Evolutionary conservation across 2,329 filamentous ascomycete species (phyloP).

Genomic region (Cadophora gregata): DNA sequence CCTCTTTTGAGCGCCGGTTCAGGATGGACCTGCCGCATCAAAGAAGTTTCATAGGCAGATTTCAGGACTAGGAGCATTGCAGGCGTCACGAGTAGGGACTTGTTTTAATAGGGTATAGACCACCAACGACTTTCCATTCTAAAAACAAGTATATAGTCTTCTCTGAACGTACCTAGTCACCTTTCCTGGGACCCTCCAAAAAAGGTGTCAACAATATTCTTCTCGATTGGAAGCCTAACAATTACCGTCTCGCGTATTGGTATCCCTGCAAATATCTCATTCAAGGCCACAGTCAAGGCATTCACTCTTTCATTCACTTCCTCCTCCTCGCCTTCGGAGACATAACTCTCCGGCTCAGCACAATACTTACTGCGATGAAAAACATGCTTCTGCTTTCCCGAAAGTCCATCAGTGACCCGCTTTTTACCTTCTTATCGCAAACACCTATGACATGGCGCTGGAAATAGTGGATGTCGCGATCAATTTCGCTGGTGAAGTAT

Average conservation of each 20-base stretch:
- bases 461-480: constrained; percentile 26
- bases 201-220: neutral
- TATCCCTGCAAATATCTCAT: neutral
- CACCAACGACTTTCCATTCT: constrained; percentile 12
- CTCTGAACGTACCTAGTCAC: neutral
- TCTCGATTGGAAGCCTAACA: neutral
- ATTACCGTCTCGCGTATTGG: neutral
- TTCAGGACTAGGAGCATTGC: constrained; percentile 33
- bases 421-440: neutral
- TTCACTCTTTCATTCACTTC: neutral
- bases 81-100: constrained; percentile 33
- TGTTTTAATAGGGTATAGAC: constrained; percentile 27
- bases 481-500: neutral
- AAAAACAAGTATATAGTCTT: neutral
- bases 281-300: neutral
- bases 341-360: constrained; percentile 22
- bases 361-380: constrained; percentile 10
- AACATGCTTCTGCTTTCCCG: constrained; percentile 21
- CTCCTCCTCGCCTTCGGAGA: neutral
- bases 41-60: constrained; percentile 66
- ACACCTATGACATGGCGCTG: constrained; percentile 21
- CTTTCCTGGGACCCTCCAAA: neutral
- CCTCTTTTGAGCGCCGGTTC: constrained; percentile 81
- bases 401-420: constrained; percentile 13
- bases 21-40: constrained; percentile 89